These are phyloP conservation scores for Diversispora eburnea DNA, from an alignment of 192 early-diverging fungal genomes.

Conservation along the genomic window DNA sequence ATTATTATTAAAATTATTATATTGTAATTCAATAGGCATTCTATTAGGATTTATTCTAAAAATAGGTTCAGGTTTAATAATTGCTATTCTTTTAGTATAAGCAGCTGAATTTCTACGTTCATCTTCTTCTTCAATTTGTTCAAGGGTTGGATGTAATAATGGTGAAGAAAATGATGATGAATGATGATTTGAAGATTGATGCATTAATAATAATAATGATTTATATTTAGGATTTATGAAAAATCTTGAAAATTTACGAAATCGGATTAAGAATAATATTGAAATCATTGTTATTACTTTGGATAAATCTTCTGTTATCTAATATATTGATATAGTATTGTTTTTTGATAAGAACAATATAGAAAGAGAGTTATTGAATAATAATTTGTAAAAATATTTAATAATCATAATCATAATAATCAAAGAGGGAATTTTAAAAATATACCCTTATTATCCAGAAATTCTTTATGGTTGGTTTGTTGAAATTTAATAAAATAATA, in stretches of 20 bases:
- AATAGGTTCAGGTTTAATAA: not conserved
- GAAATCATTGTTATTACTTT: not conserved
- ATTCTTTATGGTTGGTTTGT: not conserved
- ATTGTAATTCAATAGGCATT: not conserved
- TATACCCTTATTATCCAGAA: conserved; percentile 11
- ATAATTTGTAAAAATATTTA: not conserved
- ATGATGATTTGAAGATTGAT: not conserved
- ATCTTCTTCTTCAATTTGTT: conserved; percentile 8
- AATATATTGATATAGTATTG: not conserved
- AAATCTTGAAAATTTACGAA: not conserved
- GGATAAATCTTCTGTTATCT: conserved; percentile 1
- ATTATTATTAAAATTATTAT: not conserved
- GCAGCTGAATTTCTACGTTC: conserved; percentile 10
- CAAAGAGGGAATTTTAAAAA: not conserved
- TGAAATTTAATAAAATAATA: not conserved
- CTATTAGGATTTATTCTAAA: not conserved
- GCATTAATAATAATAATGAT: not conserved
- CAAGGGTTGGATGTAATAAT: not conserved
- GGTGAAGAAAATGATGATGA: not conserved
- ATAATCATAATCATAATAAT: not conserved
- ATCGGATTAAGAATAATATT: conserved; percentile 6
- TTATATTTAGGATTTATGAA: not conserved
- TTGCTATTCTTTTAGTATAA: conserved; percentile 5
- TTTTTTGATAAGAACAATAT: not conserved
- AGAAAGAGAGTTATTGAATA: not conserved